Base-by-base conservation (phyloP, 768 basidiomycete species). In the Kwoniella sp. region DNA sequence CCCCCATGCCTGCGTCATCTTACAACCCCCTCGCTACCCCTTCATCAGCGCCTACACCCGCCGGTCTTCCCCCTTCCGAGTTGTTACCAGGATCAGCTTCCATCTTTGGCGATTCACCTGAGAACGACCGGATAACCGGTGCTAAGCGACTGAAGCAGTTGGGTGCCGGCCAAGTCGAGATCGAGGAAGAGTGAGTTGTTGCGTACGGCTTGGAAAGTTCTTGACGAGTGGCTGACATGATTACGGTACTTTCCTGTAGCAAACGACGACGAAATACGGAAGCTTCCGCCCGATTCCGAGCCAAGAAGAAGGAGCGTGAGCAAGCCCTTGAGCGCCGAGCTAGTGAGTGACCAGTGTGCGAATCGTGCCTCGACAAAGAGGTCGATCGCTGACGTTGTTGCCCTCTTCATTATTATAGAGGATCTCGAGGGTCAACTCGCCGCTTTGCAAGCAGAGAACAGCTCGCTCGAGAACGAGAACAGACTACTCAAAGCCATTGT, bases 261-360 rank as follows among this genome's bases (percentile, higher is more conserved):
- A 80, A 80, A 65, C 70, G 79, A 55, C 63, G 79, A 54, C 54
- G 79, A 60, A 80, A 80, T 63, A 80, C 79, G 51, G 79, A 79
- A 53, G 79, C 79, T 12, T 74, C 72, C 22, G 79, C 79, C 17
- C 53, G 79, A 57, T 80, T 80, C 70, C 68, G 79, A 59, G 69
- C 75, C 54, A 80, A 80, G 73, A 80, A 80, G 73, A 80, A 80
- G 75, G 79, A 80, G 69, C 61, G 79, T 47, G 79, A 80, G 54
- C 76, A 79, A 58, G 73, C 73, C 0, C 25, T 80, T 1, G 79
- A 80, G 54, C 52, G 61, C 45, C 64, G 73, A 68, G 73, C 73
- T 5, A 77, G 41, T 45, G 41, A 45, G 41, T 45, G n/a, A n/a
- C n/a, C n/a, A n/a, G n/a, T n/a, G n/a, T n/a, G 73, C 73, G 47